Evolutionary conservation across 371 early-diverging fungal genomes (phyloP), one percentile per base, ranked within the genome.

Genomic region (Mucor racemosus): DNA sequence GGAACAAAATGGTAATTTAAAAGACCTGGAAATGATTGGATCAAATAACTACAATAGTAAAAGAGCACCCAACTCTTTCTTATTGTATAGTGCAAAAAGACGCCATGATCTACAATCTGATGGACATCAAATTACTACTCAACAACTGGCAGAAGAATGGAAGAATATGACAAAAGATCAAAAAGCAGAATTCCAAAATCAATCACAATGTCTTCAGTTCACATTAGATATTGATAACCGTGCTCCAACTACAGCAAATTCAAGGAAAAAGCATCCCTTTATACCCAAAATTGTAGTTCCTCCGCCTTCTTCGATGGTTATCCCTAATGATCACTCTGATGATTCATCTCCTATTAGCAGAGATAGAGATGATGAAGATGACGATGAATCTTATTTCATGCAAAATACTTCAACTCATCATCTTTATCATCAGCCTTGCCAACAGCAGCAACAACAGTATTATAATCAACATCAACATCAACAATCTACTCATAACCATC

Each of bases 141-240:
- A 50, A 7, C 58, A 66, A 44, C 42, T 71, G 35, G 42, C 46
- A 53, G 44, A 58, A 9, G 71, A 71, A 63, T 71, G 71, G 71
- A 34, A 62, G 42, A 6, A 39, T 5, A 56, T 71, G 65, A 65
- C 66, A 33, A 66, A 54, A 21, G 71, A 71, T 26, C 71, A 71
- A 54, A 71, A 66, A 53, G 58, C 56, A 1, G 71, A 71, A n/a
- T 71, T 62, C 42, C 58, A 58, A 46, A 71, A 71, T 19, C 71
- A 71, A 55, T 66, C 71, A 11, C 62, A 62, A 33, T 71, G 71
- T 54, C 50, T 71, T 19, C 71, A 71, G 35, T 71, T 71, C 34
- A 71, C 71, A 14, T 26, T 71, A 9, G 71, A 66, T 46, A 71
- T 71, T 33, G 71, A 71, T 38, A 58, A 58, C 36, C 64, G 58